phyloP scores from a whole-genome alignment of 176 grass and related monocot species.

The Ananas comosus region DNA sequence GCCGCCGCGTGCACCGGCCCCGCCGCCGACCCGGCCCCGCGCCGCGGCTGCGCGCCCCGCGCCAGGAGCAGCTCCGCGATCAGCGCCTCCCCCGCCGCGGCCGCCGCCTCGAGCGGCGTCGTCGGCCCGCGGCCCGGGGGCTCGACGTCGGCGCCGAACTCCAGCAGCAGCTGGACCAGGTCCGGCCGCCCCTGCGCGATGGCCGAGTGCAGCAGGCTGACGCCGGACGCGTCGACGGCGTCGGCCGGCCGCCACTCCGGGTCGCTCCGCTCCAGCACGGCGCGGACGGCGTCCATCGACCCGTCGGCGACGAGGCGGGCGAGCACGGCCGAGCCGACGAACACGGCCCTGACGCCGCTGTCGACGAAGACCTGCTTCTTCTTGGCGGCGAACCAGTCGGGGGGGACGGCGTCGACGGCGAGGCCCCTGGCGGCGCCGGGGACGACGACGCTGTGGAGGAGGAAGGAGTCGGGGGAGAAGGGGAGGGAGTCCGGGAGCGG shows the following conservation, averaged over 20 bases:
- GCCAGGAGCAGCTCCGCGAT: conserved; percentile 58
- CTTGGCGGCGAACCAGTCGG: conserved; percentile 64
- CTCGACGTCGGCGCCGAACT: conserved; percentile 62
- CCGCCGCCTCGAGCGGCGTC: conserved; percentile 48
- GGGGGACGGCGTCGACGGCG: conserved; percentile 38
- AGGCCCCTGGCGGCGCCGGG: conserved; percentile 33
- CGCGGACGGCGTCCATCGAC: conserved; percentile 44
- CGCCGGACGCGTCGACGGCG: conserved; percentile 30
- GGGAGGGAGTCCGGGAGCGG: conserved; percentile 3
- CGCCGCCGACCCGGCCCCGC: conserved; percentile 21
- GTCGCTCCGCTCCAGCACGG: conserved; percentile 57
- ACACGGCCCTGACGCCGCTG: conserved; percentile 43
- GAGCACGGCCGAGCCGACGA: conserved; percentile 48
- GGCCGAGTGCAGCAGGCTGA: conserved; percentile 49
- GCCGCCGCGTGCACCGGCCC: conserved; percentile 45
- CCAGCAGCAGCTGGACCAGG: conserved; percentile 62
- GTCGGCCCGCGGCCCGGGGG: conserved; percentile 24
- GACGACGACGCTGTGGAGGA: conserved; percentile 68
- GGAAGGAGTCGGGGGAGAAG: conserved; percentile 42
- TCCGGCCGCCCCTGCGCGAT: conserved; percentile 48
- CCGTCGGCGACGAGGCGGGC: conserved; percentile 28
- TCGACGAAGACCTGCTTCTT: conserved; percentile 72
- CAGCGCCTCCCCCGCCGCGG: conserved; percentile 42
- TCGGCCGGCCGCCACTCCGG: conserved; percentile 50
- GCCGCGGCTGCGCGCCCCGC: conserved; percentile 24